Base-by-base conservation (phyloP, 1,284 basidiomycete genomes). In the Austroboletus novae-zelandiae region DNA sequence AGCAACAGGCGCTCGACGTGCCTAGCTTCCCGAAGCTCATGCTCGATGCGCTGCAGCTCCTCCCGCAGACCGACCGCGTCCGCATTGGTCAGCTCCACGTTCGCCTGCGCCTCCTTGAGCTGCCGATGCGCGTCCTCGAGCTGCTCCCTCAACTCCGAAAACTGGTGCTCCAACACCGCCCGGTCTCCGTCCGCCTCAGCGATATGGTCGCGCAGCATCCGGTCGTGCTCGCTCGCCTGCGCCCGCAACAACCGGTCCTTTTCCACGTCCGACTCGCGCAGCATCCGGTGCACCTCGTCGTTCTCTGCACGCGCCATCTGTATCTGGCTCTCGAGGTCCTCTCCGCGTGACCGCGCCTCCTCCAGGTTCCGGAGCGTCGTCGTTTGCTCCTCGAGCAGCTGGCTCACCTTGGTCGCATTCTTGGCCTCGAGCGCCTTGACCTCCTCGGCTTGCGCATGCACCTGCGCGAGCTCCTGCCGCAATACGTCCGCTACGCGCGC, bases 131-230 rank as follows among this genome's bases (percentile, higher is more conserved):
- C 72, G 46, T 79, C 74, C 51, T 87, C 84, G 48, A 84, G 69
- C 11, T 76, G 75, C 1, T 81, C 84, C 50, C 81, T 81, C 27
- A 91, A 73, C 54, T 91, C 89, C 37, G 84, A 81, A 65, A 92
- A 89, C 66, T 93, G 88, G 51, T 92, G 84, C 64, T 94, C 91
- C 45, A 95, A 74, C 5, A 95, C 89, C 0, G 91, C 91, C 15
- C 92, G 81, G 68, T 95, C 92, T 0, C 91, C 92, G 61, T 95
- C 91, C 8, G 93, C 90, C 66, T 96, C 93, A 2, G 90, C 90
- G 41, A 90, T 86, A 61, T 92, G 89, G 67, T 95, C 92, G 1
- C 91, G 80, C 64, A 97, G 81, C 45, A 86, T 77, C 15, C 88
- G 79, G 54, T 95, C 92, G 58, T 93, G 89, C 64, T 94, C 91